Evolutionary conservation across 1,139 yeast genomes (phyloP), one percentile per base, ranked within the genome.

Genomic region (Taphrina betulina): DNA sequence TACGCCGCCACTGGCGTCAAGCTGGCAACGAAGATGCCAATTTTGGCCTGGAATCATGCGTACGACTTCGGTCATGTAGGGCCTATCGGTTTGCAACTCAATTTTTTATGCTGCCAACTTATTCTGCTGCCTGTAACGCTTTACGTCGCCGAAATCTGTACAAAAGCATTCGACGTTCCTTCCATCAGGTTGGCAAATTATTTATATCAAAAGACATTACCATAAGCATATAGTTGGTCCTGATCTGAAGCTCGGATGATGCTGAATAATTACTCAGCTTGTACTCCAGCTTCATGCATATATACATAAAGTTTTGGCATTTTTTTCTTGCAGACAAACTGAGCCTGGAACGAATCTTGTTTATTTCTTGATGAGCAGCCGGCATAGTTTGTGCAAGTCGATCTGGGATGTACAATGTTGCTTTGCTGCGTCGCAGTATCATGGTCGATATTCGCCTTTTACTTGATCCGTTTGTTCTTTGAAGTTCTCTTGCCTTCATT

Each of bases 401-500:
- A n/a, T n/a, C n/a, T n/a, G n/a, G n/a, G n/a, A n/a, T n/a, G n/a
- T n/a, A n/a, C n/a, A n/a, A n/a, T n/a, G n/a, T n/a, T n/a, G n/a
- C n/a, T n/a, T n/a, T n/a, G n/a, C n/a, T n/a, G n/a, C n/a, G n/a
- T n/a, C n/a, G n/a, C n/a, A n/a, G n/a, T n/a, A n/a, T n/a, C n/a
- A n/a, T n/a, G n/a, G n/a, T n/a, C n/a, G n/a, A n/a, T n/a, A n/a
- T n/a, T n/a, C n/a, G n/a, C n/a, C n/a, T n/a, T n/a, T n/a, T n/a
- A n/a, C n/a, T n/a, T n/a, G n/a, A n/a, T n/a, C n/a, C n/a, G n/a
- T n/a, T n/a, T n/a, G n/a, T n/a, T n/a, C n/a, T n/a, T n/a, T n/a
- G n/a, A n/a, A n/a, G 41, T 52, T 22, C 56, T 62, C 57, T 72
- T 72, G 23, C 73, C 73, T 38, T 72, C 72, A 55, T 73, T 75